Evolutionary conservation across 2,329 filamentous ascomycete genomes (phyloP).

Genomic region (Talaromyces atroroseus): DNA sequence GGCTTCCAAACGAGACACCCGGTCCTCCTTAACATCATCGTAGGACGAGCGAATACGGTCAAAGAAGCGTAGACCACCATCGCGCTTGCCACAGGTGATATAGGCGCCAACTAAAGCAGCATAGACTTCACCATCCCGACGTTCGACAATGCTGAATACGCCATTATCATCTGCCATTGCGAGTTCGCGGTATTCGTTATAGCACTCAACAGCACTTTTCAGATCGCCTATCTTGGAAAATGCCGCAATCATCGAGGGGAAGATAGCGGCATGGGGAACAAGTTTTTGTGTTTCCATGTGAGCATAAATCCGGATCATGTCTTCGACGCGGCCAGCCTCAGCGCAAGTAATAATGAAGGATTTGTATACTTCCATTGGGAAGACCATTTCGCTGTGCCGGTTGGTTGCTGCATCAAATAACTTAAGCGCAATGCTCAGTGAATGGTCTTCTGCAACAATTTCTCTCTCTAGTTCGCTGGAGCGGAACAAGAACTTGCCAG

Average conservation of each 20-base stretch:
- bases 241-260: constrained; percentile 90
- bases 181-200: constrained; percentile 86
- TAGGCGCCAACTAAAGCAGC: constrained; percentile 89
- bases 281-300: constrained; percentile 81
- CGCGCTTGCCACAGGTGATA: constrained; percentile 69
- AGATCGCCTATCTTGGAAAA: constrained; percentile 79
- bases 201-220: constrained; percentile 84
- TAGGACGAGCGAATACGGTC: constrained; percentile 64
- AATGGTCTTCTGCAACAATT: constrained; percentile 80
- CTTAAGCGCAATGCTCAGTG: constrained; percentile 76
- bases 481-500: constrained; percentile 78
- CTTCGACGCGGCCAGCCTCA: constrained; percentile 68
- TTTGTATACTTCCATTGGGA: constrained; percentile 78
- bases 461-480: constrained; percentile 84
- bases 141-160: constrained; percentile 59
- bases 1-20: constrained; percentile 55
- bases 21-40: constrained; percentile 39
- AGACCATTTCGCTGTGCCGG: constrained; percentile 55
- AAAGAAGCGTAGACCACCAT: constrained; percentile 80
- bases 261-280: constrained; percentile 72
- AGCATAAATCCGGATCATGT: constrained; percentile 86
- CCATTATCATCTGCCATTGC: constrained; percentile 81
- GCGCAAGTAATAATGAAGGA: constrained; percentile 84
- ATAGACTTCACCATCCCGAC: constrained; percentile 79
- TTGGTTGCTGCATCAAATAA: constrained; percentile 73